These are phyloP conservation scores for Eutypella sp. DNA, from an alignment of 2,329 filamentous ascomycete species.

Conservation along the genomic window DNA sequence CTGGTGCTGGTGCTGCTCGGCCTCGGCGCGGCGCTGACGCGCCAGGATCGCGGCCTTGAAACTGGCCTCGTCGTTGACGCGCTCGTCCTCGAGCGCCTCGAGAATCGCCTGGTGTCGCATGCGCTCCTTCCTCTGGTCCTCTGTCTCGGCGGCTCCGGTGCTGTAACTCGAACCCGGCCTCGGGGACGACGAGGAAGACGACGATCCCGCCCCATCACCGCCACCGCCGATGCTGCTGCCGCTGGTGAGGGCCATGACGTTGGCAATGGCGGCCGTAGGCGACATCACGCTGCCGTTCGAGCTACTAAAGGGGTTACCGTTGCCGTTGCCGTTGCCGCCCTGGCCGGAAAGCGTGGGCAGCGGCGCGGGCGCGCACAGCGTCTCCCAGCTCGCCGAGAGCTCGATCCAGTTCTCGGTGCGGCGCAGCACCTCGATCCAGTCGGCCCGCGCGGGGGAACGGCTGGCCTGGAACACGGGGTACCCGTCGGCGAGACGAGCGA, in stretches of 20 bases:
- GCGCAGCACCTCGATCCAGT: slow-evolving; percentile 74
- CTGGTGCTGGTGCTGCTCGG: slow-evolving; percentile 36
- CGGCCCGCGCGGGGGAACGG: slow-evolving; percentile 65
- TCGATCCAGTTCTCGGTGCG: slow-evolving; percentile 65
- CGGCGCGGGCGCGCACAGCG: slow-evolving; percentile 59
- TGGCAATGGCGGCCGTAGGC: slow-evolving; percentile 24
- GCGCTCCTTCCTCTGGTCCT: slow-evolving; percentile 52
- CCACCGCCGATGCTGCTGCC: slow-evolving; percentile 1
- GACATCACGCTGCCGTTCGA: slow-evolving; percentile 16
- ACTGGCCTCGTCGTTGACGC: slow-evolving; percentile 61
- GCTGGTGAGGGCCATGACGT: slow-evolving; percentile 31
- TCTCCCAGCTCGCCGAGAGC: slow-evolving; percentile 62
- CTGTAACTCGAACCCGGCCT: slow-evolving; percentile 11
- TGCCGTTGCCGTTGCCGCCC: slow-evolving; percentile 10
- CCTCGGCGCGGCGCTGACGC: slow-evolving; percentile 52
- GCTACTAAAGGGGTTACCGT: not conserved
- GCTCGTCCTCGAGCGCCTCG: slow-evolving; percentile 62
- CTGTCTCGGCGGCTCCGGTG: slow-evolving; percentile 34
- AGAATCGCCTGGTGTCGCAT: slow-evolving; percentile 61
- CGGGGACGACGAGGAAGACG: not conserved
- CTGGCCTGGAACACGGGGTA: slow-evolving; percentile 76
- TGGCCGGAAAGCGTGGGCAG: no score
- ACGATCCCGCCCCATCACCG: no score
- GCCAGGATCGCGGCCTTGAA: slow-evolving; percentile 61
- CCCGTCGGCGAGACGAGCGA: slow-evolving; percentile 69